Evolutionary conservation across 305 asterid species (phyloP).

Genomic region (Rubia occidens): DNA sequence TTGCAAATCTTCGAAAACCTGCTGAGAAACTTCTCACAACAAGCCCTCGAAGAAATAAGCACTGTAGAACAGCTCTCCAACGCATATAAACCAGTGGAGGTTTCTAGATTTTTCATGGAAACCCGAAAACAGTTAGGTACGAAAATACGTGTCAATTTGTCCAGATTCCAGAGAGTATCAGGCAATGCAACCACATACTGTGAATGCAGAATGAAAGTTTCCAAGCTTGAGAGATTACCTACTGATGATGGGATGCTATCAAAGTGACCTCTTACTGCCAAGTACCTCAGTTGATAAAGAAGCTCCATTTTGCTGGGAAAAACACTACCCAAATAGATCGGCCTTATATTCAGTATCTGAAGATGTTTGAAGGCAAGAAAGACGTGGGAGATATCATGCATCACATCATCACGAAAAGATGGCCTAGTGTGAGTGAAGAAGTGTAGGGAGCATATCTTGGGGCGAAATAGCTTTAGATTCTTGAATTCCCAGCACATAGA

Average conservation of each 20-base stretch:
- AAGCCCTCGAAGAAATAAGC: not conserved
- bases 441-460: not conserved
- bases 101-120: not conserved
- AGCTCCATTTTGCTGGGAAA: slow-evolving; percentile 1
- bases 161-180: not conserved
- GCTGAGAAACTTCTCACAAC: not conserved
- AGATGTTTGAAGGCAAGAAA: not conserved
- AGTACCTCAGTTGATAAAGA: not conserved
- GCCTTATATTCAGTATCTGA: not conserved
- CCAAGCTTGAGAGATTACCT: not conserved
- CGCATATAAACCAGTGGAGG: not conserved
- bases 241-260: not conserved
- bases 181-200: not conserved
- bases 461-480: not conserved
- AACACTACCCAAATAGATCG: not conserved
- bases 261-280: not conserved
- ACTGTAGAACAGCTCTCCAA: not conserved
- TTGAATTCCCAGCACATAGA: not conserved
- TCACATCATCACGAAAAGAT: not conserved
- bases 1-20: not conserved
- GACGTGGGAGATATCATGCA: not conserved
- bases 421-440: not conserved
- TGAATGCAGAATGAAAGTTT: not conserved
- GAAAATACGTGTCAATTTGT: not conserved
- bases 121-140: not conserved